Conservation (phyloP, 495 filamentous ascomycete species). For the Xylaria flabelliformis region DNA sequence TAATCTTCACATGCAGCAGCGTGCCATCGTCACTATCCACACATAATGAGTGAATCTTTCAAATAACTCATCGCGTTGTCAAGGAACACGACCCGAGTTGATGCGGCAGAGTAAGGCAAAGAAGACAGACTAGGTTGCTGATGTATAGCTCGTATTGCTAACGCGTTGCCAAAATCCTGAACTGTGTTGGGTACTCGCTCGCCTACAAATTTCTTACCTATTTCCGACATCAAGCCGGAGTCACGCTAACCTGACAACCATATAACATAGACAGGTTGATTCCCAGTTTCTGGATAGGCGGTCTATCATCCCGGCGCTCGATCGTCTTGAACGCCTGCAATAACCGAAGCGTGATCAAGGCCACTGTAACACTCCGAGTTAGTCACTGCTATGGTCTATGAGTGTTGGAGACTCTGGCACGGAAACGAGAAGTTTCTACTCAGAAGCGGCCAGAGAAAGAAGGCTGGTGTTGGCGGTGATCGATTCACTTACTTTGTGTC, state of each 20-base stretch:
- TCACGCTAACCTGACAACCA: slow-evolving; percentile 47
- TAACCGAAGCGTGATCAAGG: slow-evolving; percentile 63
- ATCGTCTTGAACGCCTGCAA: slow-evolving; percentile 66
- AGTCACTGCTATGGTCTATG: neutral
- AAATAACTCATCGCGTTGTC: too few species aligned
- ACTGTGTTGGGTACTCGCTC: neutral
- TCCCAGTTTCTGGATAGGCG: slow-evolving; percentile 44
- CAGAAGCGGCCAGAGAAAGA: neutral
- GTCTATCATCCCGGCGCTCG: slow-evolving; percentile 50
- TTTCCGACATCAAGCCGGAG: slow-evolving; percentile 24
- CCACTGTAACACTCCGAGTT: slow-evolving; percentile 30
- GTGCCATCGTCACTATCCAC: neutral
- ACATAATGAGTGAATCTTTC: too few species aligned
- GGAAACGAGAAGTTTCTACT: neutral
- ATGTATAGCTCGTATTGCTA: too few species aligned
- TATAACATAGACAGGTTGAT: slow-evolving; percentile 46
- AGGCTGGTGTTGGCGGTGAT: neutral
- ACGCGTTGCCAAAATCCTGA: too few species aligned
- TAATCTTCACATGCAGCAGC: neutral
- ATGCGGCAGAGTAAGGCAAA: neutral
- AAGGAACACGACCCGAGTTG: too few species aligned
- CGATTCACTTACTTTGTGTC: slow-evolving; percentile 49
- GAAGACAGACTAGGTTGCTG: neutral
- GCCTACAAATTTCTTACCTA: neutral
- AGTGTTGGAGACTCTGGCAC: neutral